Evolutionary conservation across 768 basidiomycete genomes (phyloP).

Genomic region (Polyporus arcularius): DNA sequence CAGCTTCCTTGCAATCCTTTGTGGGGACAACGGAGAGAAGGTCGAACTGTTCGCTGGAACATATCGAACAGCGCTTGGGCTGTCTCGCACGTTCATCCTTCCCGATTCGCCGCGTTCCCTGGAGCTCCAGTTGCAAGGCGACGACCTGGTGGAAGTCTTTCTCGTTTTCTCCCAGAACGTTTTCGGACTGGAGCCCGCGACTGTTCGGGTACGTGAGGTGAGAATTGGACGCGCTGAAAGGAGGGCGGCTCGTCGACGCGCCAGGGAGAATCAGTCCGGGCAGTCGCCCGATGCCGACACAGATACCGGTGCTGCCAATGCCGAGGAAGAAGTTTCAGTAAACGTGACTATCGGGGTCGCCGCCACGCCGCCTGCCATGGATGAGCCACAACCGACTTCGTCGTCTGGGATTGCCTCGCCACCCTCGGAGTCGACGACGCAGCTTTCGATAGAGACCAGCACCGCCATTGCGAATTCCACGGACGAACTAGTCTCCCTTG

Average conservation of each 20-base stretch:
- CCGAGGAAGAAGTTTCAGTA: constrained; percentile 39
- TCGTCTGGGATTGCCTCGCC: constrained; percentile 22
- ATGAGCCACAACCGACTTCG: constrained; percentile 20
- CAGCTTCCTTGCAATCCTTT: constrained; percentile 91
- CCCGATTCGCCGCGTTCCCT: constrained; percentile 88
- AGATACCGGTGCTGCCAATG: constrained; percentile 41
- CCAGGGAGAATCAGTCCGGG: constrained; percentile 60
- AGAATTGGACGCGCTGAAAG: constrained; percentile 88
- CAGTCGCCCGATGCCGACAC: constrained; percentile 46
- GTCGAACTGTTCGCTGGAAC: constrained; percentile 94
- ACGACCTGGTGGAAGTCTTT: constrained; percentile 91
- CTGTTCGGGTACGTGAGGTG: constrained; percentile 92
- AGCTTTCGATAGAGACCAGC: constrained; percentile 32
- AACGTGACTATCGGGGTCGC: constrained; percentile 67
- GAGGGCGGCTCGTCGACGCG: constrained; percentile 78
- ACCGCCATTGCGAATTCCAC: constrained; percentile 42
- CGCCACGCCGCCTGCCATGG: constrained; percentile 36
- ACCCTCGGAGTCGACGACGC: constrained; percentile 23
- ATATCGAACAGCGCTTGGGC: constrained; percentile 82
- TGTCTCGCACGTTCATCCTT: constrained; percentile 91
- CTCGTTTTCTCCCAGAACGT: constrained; percentile 90
- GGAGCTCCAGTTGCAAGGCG: constrained; percentile 87
- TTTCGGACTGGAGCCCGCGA: constrained; percentile 90
- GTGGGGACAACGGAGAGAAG: constrained; percentile 90
- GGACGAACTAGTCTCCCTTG: constrained; percentile 69